phyloP scores from a whole-genome alignment of 2,329 filamentous ascomycete genomes.

The Magnaporthiopsis rhizophila region DNA sequence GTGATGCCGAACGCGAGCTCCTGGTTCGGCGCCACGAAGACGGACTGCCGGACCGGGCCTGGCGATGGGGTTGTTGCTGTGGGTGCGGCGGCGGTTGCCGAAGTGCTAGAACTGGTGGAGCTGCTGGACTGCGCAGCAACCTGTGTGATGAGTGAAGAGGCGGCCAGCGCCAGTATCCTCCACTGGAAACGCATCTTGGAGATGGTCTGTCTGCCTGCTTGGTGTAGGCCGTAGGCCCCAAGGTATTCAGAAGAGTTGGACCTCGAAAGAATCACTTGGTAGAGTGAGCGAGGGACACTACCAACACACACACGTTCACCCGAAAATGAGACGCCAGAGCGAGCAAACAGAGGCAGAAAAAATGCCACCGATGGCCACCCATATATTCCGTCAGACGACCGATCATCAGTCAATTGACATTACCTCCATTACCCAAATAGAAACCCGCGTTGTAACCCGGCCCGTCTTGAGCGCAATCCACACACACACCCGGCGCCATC shows the following conservation, averaged over 20 bases:
- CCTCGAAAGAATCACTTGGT: too few relatives aligned
- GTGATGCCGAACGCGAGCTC: conserved; percentile 42
- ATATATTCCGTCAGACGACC: background rate
- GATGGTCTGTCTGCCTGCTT: background rate
- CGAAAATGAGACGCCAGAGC: too few relatives aligned
- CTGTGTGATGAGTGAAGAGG: background rate
- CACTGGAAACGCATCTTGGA: background rate
- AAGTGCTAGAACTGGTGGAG: background rate
- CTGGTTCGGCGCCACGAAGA: conserved; percentile 34
- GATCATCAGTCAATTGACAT: background rate
- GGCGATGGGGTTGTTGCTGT: background rate
- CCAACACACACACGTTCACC: too few relatives aligned
- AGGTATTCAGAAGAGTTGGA: background rate
- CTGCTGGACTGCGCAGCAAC: background rate
- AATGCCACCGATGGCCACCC: too few relatives aligned
- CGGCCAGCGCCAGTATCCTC: background rate
- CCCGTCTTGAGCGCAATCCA: too few relatives aligned
- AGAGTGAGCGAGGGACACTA: too few relatives aligned
- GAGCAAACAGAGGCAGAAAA: too few relatives aligned
- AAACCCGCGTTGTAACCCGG: background rate
- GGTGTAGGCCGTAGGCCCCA: background rate
- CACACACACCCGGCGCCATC: background rate
- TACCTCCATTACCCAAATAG: background rate
- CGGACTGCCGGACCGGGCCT: background rate
- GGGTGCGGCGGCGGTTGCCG: too few relatives aligned